Evolutionary conservation across 345 rosid species (phyloP).

Genomic region (Sonneratia caseolaris): DNA sequence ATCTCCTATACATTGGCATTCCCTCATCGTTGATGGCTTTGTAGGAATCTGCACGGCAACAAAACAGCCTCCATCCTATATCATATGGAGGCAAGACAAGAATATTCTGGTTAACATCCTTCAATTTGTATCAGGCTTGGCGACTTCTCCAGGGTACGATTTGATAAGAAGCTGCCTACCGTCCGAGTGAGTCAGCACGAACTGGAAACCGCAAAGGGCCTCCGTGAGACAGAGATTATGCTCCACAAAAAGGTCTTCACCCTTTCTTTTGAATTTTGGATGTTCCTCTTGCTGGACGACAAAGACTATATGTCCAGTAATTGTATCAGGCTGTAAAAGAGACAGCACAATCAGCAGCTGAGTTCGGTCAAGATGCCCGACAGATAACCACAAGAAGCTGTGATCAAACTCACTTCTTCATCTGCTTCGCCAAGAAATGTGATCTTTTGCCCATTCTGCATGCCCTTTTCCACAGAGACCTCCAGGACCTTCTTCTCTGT

Average conservation of each 20-base stretch:
- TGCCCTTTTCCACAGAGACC: conserved; percentile 86
- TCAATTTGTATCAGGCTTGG: conserved; percentile 60
- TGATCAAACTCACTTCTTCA: conserved; percentile 45
- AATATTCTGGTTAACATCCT: background rate
- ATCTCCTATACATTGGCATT: conserved; percentile 65
- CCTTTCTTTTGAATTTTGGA: conserved; percentile 74
- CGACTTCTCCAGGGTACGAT: conserved; percentile 71
- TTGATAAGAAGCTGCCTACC: conserved; percentile 84
- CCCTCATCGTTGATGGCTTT: conserved; percentile 89
- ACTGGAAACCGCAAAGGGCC: conserved; percentile 88
- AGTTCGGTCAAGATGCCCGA: background rate
- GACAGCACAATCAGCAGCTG: background rate
- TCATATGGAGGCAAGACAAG: background rate
- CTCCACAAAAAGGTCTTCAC: conserved; percentile 76
- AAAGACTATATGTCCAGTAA: conserved; percentile 78
- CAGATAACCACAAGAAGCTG: background rate
- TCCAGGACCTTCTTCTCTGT: conserved; percentile 82
- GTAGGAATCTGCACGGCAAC: conserved; percentile 36
- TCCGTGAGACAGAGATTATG: conserved; percentile 72
- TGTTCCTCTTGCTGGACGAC: conserved; percentile 88
- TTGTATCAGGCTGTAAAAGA: conserved; percentile 68
- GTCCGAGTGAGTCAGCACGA: conserved; percentile 67
- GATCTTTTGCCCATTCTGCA: conserved; percentile 79
- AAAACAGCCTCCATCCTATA: background rate
- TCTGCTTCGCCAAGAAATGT: conserved; percentile 91